Conservation (phyloP, 176 grass and related monocot species). For the Carex littledalei region DNA sequence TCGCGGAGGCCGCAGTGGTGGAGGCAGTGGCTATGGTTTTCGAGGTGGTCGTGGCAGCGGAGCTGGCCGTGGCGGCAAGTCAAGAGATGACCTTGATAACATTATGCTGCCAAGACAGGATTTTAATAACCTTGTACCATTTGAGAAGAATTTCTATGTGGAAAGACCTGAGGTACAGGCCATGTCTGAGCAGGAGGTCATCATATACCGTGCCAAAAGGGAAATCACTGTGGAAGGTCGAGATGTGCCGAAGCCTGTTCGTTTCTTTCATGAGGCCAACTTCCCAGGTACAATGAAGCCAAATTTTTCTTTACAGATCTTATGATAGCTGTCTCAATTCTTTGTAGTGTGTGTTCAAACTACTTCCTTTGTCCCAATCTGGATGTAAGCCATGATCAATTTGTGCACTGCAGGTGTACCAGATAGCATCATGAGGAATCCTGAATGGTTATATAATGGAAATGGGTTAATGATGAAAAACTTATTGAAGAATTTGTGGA, state of each 20-base stretch:
- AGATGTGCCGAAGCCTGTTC: slow-evolving; percentile 77
- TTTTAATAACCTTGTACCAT: slow-evolving; percentile 70
- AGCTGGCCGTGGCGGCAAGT: slow-evolving; percentile 40
- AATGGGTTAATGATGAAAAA: background rate
- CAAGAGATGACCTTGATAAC: slow-evolving; percentile 57
- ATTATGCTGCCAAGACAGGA: slow-evolving; percentile 61
- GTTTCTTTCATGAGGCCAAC: slow-evolving; percentile 82
- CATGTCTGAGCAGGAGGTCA: slow-evolving; percentile 70
- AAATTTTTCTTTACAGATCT: background rate
- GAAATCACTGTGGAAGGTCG: slow-evolving; percentile 72
- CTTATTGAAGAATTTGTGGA: background rate
- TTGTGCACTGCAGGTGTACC: background rate
- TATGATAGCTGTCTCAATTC: background rate
- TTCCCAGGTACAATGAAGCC: slow-evolving; percentile 54
- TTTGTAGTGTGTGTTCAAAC: background rate
- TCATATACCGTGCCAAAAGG: slow-evolving; percentile 44
- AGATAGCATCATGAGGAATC: background rate
- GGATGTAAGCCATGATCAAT: background rate
- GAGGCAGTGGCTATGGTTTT: slow-evolving; percentile 17
- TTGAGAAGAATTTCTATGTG: slow-evolving; percentile 93
- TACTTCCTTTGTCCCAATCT: background rate
- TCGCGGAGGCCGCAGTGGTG: slow-evolving; percentile 18
- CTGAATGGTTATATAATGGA: background rate
- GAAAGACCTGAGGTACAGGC: slow-evolving; percentile 68
- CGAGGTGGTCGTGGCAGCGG: too few relatives aligned